A percentile compares a stretch with the other conserved stretches of the same genome.
These are phyloP conservation scores for Tolypocladium endophyticum DNA, from an alignment of 2,329 filamentous ascomycete genomes.

Conservation along the genomic window DNA sequence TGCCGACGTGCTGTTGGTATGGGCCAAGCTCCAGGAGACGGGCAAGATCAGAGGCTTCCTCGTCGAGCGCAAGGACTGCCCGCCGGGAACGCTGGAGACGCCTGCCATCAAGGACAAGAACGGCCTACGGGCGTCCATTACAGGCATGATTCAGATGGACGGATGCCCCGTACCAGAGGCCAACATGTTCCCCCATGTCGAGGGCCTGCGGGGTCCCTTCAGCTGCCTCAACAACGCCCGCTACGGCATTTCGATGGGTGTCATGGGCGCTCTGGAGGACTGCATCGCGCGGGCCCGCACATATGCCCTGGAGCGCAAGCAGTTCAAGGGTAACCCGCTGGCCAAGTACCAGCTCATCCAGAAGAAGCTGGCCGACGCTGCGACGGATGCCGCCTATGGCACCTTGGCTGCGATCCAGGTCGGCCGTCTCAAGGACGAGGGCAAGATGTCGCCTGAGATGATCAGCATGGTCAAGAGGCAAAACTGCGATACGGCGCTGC, in stretches of 20 bases:
- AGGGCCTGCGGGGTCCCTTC: constrained; percentile 83
- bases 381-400: constrained; percentile 83
- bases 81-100: constrained; percentile 80
- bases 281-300: constrained; percentile 69
- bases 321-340: constrained; percentile 92
- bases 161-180: constrained; percentile 76
- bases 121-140: constrained; percentile 83
- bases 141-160: constrained; percentile 96
- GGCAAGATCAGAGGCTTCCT: constrained; percentile 93
- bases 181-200: constrained; percentile 89
- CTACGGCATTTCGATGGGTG: constrained; percentile 87
- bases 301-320: constrained; percentile 86
- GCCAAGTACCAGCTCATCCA: constrained; percentile 95
- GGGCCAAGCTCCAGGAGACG: constrained; percentile 85
- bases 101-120: constrained; percentile 93
- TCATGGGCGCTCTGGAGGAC: constrained; percentile 90
- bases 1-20: constrained; percentile 73
- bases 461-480: constrained; percentile 94
- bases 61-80: constrained; percentile 75
- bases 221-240: constrained; percentile 88
- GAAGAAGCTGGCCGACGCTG: constrained; percentile 92
- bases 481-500: constrained; percentile 85
- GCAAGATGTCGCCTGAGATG: constrained; percentile 86
- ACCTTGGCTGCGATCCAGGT: constrained; percentile 87
- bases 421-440: constrained; percentile 83